phyloP scores from a whole-genome alignment of 2,329 filamentous ascomycete genomes.

The Samsoniella hepiali region DNA sequence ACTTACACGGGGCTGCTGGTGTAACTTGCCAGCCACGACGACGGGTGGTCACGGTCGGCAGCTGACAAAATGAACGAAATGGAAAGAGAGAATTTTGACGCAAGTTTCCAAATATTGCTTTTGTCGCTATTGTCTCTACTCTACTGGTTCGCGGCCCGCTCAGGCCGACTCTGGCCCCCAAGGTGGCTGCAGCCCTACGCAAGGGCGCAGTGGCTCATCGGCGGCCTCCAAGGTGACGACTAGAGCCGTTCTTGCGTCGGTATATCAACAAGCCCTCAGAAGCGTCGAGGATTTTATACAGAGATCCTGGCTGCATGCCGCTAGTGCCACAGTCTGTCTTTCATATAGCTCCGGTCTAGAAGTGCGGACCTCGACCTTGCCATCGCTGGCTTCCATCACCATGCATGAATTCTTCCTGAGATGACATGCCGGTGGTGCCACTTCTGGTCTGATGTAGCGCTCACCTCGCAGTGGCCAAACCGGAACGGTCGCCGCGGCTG shows the following conservation, averaged over 20 bases:
- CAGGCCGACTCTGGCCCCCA: slow-evolving; percentile 18
- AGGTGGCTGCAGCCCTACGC: slow-evolving; percentile 24
- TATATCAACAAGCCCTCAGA: slow-evolving; percentile 24
- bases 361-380: slow-evolving; percentile 32
- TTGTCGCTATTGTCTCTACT: not conserved
- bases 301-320: slow-evolving; percentile 25
- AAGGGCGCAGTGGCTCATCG: slow-evolving; percentile 30
- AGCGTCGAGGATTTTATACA: slow-evolving; percentile 26
- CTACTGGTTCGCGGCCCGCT: slow-evolving; percentile 1
- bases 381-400: slow-evolving; percentile 33
- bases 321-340: slow-evolving; percentile 32
- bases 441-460: slow-evolving; percentile 36
- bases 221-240: slow-evolving; percentile 26
- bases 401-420: slow-evolving; percentile 36
- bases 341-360: slow-evolving; percentile 30
- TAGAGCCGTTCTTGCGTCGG: slow-evolving; percentile 34
- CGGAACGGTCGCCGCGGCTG: slow-evolving; percentile 28
- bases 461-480: slow-evolving; percentile 32
- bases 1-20: not conserved
- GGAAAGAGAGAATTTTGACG: not conserved
- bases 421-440: slow-evolving; percentile 31
- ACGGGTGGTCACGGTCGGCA: too few species aligned
- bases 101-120: not conserved
- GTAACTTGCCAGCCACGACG: too few species aligned
- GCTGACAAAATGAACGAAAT: too few species aligned